Conservation (phyloP, 331 rosid species). For the Phaseolus coccineus region DNA sequence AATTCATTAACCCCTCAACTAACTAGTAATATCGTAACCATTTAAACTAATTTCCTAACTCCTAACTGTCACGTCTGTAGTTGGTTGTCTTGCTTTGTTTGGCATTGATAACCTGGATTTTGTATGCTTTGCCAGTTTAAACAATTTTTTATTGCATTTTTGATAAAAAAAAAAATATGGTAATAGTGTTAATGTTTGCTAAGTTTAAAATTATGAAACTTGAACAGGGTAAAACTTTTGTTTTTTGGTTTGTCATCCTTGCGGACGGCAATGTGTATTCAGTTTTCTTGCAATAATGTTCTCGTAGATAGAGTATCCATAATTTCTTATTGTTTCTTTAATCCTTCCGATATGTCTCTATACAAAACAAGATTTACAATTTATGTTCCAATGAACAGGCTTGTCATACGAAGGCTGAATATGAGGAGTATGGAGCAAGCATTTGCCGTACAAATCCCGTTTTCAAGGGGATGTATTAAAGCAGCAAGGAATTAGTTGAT, state of each 20-base stretch:
- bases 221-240: neutral
- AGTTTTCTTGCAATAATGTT: constrained; percentile 18
- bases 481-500: constrained; percentile 44
- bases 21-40: neutral
- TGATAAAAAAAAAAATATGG: neutral
- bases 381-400: constrained; percentile 66
- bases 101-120: constrained; percentile 3
- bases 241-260: neutral
- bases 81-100: constrained; percentile 4
- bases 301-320: constrained; percentile 14
- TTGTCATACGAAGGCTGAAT: constrained; percentile 98
- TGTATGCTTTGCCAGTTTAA: neutral
- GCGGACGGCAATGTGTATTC: constrained; percentile 1
- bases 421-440: constrained; percentile 98
- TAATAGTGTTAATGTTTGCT: neutral
- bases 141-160: constrained; percentile 11
- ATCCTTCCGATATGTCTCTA: neutral
- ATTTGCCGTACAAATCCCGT: constrained; percentile 98
- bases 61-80: neutral
- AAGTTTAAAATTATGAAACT: constrained; percentile 26
- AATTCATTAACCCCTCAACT: neutral
- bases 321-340: constrained; percentile 1
- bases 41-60: neutral
- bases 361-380: constrained; percentile 17
- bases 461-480: constrained; percentile 98